Evolutionary conservation across 192 early-diverging fungal genomes (phyloP).

Genomic region (Coemansia guatemalensis): DNA sequence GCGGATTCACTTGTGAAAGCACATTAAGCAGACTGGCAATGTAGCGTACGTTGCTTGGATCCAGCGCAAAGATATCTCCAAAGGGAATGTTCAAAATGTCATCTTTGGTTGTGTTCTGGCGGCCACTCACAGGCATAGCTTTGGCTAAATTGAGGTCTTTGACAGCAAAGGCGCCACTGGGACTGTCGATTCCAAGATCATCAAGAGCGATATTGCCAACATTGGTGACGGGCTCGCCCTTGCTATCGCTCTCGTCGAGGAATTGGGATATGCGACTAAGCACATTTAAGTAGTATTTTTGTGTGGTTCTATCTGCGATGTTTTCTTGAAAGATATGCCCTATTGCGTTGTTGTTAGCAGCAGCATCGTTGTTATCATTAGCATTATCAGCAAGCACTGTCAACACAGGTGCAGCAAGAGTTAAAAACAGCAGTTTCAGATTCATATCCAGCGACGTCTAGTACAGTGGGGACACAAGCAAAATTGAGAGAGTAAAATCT

Average conservation of each 20-base stretch:
- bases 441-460: too few relatives aligned
- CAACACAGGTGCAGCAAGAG: too few relatives aligned
- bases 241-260: not conserved
- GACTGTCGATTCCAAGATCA: conserved; percentile 18
- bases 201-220: conserved; percentile 16
- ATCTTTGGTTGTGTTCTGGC: not conserved
- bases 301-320: too few relatives aligned
- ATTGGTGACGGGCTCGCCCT: not conserved
- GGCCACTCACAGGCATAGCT: conserved; percentile 15
- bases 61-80: conserved; percentile 27
- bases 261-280: conserved; percentile 16
- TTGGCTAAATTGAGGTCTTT: not conserved
- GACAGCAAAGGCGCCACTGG: not conserved
- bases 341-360: too few relatives aligned
- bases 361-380: too few relatives aligned
- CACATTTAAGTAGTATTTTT: conserved; percentile 13
- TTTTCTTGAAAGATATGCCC: too few relatives aligned
- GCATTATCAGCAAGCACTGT: too few relatives aligned
- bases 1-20: conserved; percentile 9
- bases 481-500: too few relatives aligned
- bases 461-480: too few relatives aligned
- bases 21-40: conserved; percentile 23
- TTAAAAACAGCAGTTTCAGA: too few relatives aligned
- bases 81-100: conserved; percentile 36
- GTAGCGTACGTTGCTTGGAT: conserved; percentile 21